phyloP scores from a whole-genome alignment of 2,329 filamentous ascomycete species.

The Fusarium irregulare region DNA sequence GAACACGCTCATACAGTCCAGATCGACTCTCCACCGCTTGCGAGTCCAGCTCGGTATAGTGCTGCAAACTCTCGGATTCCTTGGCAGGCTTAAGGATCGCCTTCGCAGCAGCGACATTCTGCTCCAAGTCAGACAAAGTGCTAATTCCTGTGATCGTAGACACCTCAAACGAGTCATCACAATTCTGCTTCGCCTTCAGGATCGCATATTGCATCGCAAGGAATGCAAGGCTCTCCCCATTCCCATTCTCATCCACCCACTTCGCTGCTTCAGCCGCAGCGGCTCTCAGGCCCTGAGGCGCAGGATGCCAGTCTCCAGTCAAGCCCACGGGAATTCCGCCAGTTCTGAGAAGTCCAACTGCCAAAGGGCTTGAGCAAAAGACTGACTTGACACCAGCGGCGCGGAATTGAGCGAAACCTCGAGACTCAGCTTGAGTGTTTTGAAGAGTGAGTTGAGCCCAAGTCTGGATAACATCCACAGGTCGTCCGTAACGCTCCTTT shows the following conservation, averaged over 20 bases:
- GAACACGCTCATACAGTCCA: background rate
- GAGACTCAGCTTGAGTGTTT: background rate
- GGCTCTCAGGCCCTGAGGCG: background rate
- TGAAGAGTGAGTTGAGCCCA: slow-evolving; percentile 18
- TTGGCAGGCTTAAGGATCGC: background rate
- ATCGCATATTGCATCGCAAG: slow-evolving; percentile 5
- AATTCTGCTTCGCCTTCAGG: background rate
- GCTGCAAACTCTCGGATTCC: rapidly evolving
- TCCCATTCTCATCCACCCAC: slow-evolving; percentile 4
- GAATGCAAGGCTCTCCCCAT: background rate
- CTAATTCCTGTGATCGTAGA: slow-evolving; percentile 3
- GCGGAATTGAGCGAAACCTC: background rate
- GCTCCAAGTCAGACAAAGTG: slow-evolving; percentile 5
- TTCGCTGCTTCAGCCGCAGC: background rate
- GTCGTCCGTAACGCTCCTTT: background rate
- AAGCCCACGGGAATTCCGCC: background rate
- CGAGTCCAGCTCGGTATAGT: background rate
- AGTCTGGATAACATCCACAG: slow-evolving; percentile 6
- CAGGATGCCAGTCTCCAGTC: slow-evolving; percentile 4
- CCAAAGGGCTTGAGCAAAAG: background rate
- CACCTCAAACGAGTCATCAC: background rate
- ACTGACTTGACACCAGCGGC: background rate
- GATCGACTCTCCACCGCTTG: background rate
- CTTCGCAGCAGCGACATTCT: background rate
- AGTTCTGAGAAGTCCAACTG: slow-evolving; percentile 1